phyloP scores from a whole-genome alignment of 345 rosid species.

The Trapa incisa region DNA sequence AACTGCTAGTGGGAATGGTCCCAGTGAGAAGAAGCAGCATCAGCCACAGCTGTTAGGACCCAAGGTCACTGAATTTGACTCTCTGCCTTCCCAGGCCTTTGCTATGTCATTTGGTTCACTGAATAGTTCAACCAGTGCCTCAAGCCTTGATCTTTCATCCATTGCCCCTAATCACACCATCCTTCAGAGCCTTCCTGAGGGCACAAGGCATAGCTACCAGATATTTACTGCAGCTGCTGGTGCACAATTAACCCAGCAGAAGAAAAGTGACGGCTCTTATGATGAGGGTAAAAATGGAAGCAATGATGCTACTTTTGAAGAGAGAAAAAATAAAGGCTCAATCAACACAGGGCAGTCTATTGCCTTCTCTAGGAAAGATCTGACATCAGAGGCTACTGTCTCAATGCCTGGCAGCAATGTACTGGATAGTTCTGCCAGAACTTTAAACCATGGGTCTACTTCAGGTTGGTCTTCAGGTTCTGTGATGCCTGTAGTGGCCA shows the following conservation, averaged over 20 bases:
- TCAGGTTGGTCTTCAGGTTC: conserved; percentile 36
- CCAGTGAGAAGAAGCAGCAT: conserved; percentile 56
- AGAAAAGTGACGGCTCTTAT: conserved; percentile 45
- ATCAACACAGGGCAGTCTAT: conserved; percentile 50
- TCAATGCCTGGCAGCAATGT: conserved; percentile 44
- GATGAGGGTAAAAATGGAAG: conserved; percentile 64
- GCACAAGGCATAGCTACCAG: conserved; percentile 50
- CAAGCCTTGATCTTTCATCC: conserved; percentile 59
- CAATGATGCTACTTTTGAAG: conserved; percentile 36
- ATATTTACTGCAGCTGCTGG: conserved; percentile 48
- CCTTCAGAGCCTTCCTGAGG: conserved; percentile 66
- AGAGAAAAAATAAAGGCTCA: conserved; percentile 43
- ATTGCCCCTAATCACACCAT: conserved; percentile 62
- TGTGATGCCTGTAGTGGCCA: conserved; percentile 25
- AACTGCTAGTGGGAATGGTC: conserved; percentile 21
- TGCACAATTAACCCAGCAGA: conserved; percentile 65
- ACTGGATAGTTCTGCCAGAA: conserved; percentile 62
- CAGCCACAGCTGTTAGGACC: conserved; percentile 25
- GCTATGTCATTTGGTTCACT: conserved; percentile 80
- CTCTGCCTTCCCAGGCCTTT: conserved; percentile 55
- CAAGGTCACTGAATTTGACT: conserved; percentile 44
- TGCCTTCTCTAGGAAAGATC: conserved; percentile 66
- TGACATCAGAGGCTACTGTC: conserved; percentile 45
- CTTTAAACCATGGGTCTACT: conserved; percentile 46
- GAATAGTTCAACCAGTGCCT: conserved; percentile 39